Evolutionary conservation across 225 moss, liverwort and hornwort genomes (phyloP).

Genomic region (Sphagnum tenellum): DNA sequence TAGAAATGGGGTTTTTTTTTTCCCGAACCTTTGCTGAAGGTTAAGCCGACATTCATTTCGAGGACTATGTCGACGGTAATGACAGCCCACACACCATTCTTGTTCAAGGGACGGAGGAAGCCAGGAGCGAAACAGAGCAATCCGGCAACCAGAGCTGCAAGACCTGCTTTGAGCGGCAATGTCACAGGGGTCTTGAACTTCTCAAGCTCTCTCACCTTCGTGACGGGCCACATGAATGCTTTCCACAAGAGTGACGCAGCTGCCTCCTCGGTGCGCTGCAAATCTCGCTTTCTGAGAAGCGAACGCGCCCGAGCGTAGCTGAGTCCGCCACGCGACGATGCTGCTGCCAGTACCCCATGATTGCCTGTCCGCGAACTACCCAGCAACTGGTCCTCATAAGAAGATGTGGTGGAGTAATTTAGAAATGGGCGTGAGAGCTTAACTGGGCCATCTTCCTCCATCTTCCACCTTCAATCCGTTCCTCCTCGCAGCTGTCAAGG

Average conservation of each 20-base stretch:
- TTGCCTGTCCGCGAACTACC: background rate
- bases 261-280: background rate
- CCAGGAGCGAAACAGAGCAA: slow-evolving; percentile 34
- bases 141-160: slow-evolving; percentile 30
- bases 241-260: background rate
- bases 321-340: background rate
- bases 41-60: slow-evolving; percentile 45
- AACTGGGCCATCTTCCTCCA: background rate
- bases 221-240: background rate
- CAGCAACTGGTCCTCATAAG: background rate
- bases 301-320: slow-evolving; percentile 1
- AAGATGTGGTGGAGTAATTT: background rate
- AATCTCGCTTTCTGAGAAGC: background rate
- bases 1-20: too few species aligned
- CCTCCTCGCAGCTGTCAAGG: too few species aligned
- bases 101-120: slow-evolving; percentile 26
- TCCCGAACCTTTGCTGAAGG: slow-evolving; percentile 34
- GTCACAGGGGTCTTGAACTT: too few species aligned
- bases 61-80: slow-evolving; percentile 46
- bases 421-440: background rate
- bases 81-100: slow-evolving; percentile 49
- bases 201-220: background rate
- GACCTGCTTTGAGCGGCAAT: slow-evolving; percentile 31
- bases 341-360: background rate
- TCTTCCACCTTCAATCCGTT: too few species aligned